Evolutionary conservation across 176 grass and related monocot species (phyloP).

Genomic region (Canna indica): DNA sequence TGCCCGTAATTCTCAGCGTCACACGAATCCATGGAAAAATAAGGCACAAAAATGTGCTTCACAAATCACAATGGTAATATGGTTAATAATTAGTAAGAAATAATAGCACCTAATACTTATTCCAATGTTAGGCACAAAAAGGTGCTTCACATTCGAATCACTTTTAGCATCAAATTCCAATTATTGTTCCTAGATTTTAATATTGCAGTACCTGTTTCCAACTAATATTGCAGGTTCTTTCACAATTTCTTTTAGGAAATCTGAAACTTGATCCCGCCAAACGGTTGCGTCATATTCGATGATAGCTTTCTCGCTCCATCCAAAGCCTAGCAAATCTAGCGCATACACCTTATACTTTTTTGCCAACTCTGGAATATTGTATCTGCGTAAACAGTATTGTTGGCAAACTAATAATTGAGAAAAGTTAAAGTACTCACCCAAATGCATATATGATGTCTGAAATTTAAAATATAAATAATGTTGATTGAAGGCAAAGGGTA

Average conservation of each 20-base stretch:
- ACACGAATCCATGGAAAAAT: too few relatives aligned
- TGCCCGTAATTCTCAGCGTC: too few relatives aligned
- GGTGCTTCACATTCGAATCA: too few relatives aligned
- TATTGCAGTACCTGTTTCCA: conserved; percentile 59
- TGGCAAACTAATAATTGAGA: neutral
- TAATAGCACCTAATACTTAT: conserved; percentile 1
- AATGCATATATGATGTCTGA: neutral
- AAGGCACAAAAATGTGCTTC: too few relatives aligned
- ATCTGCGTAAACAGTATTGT: conserved; percentile 34
- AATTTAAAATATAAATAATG: neutral
- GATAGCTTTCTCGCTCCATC: conserved; percentile 92
- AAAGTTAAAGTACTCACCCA: neutral
- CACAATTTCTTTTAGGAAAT: conserved; percentile 87
- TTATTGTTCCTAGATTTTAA: neutral
- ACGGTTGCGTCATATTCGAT: conserved; percentile 83
- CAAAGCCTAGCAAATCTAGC: conserved; percentile 87
- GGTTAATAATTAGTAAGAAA: neutral
- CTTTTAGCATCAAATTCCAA: neutral
- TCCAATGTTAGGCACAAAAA: too few relatives aligned
- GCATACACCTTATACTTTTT: conserved; percentile 97
- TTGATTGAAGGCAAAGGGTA: neutral
- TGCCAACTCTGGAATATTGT: conserved; percentile 89
- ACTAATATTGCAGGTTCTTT: conserved; percentile 72
- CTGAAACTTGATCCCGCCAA: conserved; percentile 90
- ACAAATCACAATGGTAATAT: neutral